Conservation (phyloP, 169 alveolate genomes). For the Plasmodium inui region DNA sequence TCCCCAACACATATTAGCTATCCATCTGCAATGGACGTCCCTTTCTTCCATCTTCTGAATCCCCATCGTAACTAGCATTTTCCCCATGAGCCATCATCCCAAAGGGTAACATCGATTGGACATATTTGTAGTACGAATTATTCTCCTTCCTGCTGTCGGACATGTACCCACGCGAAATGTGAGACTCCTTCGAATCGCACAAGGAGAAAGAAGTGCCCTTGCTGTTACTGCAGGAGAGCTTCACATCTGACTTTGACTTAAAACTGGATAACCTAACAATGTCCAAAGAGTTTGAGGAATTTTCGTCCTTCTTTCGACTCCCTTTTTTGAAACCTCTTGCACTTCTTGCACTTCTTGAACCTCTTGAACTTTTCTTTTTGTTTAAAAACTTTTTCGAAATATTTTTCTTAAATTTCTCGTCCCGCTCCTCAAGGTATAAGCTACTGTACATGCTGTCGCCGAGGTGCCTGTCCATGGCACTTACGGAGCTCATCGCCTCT, state of each 20-base stretch:
- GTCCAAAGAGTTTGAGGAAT: slow-evolving; percentile 49
- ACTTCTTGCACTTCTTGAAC: neutral
- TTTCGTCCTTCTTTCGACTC: slow-evolving; percentile 37
- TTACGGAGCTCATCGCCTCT: slow-evolving; percentile 4
- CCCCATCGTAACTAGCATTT: neutral
- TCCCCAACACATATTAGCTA: neutral
- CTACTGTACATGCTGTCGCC: slow-evolving; percentile 18
- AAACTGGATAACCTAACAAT: slow-evolving; percentile 50
- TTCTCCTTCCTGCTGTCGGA: slow-evolving; percentile 27
- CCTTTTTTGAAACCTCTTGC: neutral
- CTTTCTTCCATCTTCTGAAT: slow-evolving; percentile 8
- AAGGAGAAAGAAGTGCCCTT: neutral
- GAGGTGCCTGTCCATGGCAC: neutral
- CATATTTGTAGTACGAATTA: slow-evolving; percentile 56
- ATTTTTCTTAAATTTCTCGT: neutral
- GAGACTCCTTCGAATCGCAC: neutral
- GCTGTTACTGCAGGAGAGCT: neutral
- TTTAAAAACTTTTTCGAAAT: slow-evolving; percentile 4
- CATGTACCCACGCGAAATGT: slow-evolving; percentile 1
- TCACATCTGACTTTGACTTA: slow-evolving; percentile 29
- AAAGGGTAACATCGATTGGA: slow-evolving; percentile 55
- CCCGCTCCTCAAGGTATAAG: neutral
- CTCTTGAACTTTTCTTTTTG: neutral
- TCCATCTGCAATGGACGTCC: neutral
- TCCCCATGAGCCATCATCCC: slow-evolving; percentile 29